phyloP scores from a whole-genome alignment of 805 yeast species.

The Henningerozyma blattae region DNA sequence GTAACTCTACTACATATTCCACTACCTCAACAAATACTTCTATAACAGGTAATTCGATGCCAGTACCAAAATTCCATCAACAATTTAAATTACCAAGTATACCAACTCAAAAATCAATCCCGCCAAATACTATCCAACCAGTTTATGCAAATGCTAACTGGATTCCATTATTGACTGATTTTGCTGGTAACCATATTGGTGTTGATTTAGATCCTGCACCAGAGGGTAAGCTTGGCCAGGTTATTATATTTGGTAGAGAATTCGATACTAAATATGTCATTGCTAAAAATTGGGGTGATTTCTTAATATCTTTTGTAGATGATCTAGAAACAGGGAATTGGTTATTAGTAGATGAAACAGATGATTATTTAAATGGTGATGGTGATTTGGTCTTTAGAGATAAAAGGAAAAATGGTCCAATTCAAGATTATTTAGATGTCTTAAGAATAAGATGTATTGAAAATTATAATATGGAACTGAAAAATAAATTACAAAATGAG shows the following conservation, averaged over 20 bases:
- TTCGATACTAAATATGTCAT: conserved; percentile 81
- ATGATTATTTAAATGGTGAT: conserved; percentile 58
- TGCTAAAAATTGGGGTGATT: conserved; percentile 84
- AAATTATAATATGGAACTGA: conserved; percentile 7
- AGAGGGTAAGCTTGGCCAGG: conserved; percentile 77
- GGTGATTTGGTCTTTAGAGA: conserved; percentile 67
- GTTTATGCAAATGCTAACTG: conserved; percentile 83
- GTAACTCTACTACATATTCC: conserved; percentile 9
- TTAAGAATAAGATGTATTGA: conserved; percentile 25
- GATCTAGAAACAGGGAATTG: conserved; percentile 81
- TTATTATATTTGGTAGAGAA: conserved; percentile 87
- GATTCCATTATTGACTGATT: conserved; percentile 86
- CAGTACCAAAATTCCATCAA: conserved; percentile 7
- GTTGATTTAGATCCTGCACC: conserved; percentile 79
- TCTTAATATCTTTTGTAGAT: conserved; percentile 68
- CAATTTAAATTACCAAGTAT: conserved; percentile 30
- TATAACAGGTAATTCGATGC: conserved; percentile 9
- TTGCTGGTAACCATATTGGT: conserved; percentile 84
- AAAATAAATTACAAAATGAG: conserved; percentile 2
- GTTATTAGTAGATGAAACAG: conserved; percentile 51
- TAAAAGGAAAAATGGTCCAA: conserved; percentile 37
- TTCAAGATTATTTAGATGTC: conserved; percentile 30
- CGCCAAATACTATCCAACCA: conserved; percentile 60
- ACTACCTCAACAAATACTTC: too few relatives aligned
- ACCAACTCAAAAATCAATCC: conserved; percentile 56